These are phyloP conservation scores for Sugiyamaella grinbergsii DNA, from an alignment of 1,139 yeast species.

Conservation along the genomic window DNA sequence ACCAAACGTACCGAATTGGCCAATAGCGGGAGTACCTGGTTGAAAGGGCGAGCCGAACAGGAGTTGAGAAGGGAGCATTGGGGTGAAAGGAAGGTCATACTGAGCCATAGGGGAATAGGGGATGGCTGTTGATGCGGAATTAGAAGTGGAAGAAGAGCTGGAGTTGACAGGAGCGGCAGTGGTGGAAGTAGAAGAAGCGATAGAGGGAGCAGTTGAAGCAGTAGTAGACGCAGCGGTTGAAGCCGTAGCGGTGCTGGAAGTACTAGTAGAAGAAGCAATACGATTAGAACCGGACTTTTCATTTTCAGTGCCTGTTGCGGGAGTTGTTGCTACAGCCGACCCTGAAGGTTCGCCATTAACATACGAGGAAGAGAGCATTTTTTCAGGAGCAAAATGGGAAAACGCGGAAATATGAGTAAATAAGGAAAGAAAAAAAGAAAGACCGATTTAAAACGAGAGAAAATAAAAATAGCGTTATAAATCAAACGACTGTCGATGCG, in stretches of 20 bases:
- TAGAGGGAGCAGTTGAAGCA: neutral
- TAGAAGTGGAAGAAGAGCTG: neutral
- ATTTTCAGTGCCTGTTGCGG: neutral
- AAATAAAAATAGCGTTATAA: neutral
- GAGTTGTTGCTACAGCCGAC: neutral
- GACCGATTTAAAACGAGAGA: neutral
- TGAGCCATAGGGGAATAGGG: conserved; percentile 37
- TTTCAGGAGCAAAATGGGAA: no score
- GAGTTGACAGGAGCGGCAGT: neutral
- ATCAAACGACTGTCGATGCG: conserved; percentile 1
- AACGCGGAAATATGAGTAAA: no score
- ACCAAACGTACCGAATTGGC: conserved; percentile 40
- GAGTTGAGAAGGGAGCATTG: conserved; percentile 69
- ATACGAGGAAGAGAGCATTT: neutral
- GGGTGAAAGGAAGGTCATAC: conserved; percentile 47
- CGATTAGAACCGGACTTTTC: neutral
- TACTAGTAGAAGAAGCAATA: neutral
- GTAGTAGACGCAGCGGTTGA: conserved; percentile 1
- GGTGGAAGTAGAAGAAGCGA: neutral
- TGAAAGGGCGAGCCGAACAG: conserved; percentile 68
- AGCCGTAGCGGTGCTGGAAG: neutral
- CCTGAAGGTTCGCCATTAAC: neutral
- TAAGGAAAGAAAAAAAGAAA: neutral
- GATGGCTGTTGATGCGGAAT: neutral
- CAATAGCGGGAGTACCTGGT: conserved; percentile 44